Base-by-base conservation (phyloP, 768 basidiomycete genomes). In the Mycena polygramma region DNA sequence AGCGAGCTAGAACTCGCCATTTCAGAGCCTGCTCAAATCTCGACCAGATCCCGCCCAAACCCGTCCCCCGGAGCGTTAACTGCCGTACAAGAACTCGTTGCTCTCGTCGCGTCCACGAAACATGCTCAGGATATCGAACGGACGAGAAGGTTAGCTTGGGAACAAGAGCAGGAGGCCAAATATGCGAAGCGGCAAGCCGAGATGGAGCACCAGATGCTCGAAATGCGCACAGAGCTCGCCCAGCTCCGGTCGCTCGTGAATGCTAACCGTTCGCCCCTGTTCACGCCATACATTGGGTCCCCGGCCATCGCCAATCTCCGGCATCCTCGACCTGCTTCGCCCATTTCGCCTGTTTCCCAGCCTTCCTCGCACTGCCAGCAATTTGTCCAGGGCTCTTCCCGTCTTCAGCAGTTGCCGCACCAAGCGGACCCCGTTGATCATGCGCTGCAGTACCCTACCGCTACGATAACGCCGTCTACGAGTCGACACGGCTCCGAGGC, bases 1-100 rank as follows among this genome's bases (percentile, higher is more conserved):
- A 91, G 89, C 74, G 91, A 92, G 74, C 83, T 92, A 45, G 90
- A 92, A 73, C 81, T 87, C 63, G 90, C 91, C 7, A 85, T 92
- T 45, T 81, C 84, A 5, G 85, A 86, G 70, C 83, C 78, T 19
- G 30, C 48, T 65, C n/a, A 60, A 57, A 26, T 39, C 10, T 69
- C 53, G 52, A 17, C 35, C 66, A 76, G 69, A n/a, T 65, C 75
- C n/a, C 70, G 78, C 10, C 73, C 78, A 57, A 76, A 79, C 66
- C 75, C 82, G 20, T 81, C 81, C 22, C 68, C 79, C 11, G 79
- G 82, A 55, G 80, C 82, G 49, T 66, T 83, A 10, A 81, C 85
- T 68, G 84, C 87, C 4, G 82, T 93, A 0, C 87, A 91, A 19
- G 89, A 92, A 71, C 83, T 93, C 45, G 76, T 90, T 65, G 86